These are phyloP conservation scores for Leucocoprinus leucothites DNA, from an alignment of 768 basidiomycete species.

Conservation along the genomic window DNA sequence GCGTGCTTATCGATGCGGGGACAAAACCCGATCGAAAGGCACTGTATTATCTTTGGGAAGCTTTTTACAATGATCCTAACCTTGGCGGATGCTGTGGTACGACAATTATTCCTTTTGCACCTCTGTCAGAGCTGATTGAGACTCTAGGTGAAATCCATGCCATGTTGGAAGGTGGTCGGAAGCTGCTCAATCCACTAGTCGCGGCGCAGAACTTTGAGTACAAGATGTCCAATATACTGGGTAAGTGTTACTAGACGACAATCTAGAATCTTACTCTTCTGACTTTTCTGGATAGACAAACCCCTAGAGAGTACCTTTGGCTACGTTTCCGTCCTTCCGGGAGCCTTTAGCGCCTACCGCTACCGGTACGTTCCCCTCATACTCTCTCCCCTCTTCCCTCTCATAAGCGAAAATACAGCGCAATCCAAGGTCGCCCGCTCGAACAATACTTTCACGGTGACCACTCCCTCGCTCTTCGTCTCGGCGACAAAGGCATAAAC, in stretches of 20 bases:
- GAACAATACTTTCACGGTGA: constrained; percentile 89
- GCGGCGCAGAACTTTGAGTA: constrained; percentile 98
- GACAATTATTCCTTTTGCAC: too few relatives aligned
- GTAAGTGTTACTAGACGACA: constrained; percentile 75
- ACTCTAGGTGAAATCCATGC: constrained; percentile 83
- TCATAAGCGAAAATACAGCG: constrained; percentile 29
- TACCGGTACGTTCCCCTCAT: constrained; percentile 49
- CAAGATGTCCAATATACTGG: constrained; percentile 97
- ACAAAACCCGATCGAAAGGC: constrained; percentile 96
- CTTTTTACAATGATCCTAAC: constrained; percentile 76
- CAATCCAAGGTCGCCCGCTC: constrained; percentile 84
- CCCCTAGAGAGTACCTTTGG: constrained; percentile 95
- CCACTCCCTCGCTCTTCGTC: constrained; percentile 84
- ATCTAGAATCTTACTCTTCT: constrained; percentile 38
- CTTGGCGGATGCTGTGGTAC: constrained; percentile 74
- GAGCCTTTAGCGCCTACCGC: constrained; percentile 97
- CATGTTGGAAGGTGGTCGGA: constrained; percentile 91
- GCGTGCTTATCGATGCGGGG: constrained; percentile 91
- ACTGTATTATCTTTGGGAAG: constrained; percentile 94
- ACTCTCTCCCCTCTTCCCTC: too few relatives aligned
- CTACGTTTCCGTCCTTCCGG: constrained; percentile 92
- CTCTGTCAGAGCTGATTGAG: too few relatives aligned
- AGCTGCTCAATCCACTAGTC: constrained; percentile 87
- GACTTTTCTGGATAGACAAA: constrained; percentile 55
- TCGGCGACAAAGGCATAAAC: constrained; percentile 90